Percentiles rank a stretch among this genome's conserved stretches.
These are phyloP conservation scores for Lyophyllum atratum DNA, from an alignment of 768 basidiomycete genomes.

Conservation along the genomic window DNA sequence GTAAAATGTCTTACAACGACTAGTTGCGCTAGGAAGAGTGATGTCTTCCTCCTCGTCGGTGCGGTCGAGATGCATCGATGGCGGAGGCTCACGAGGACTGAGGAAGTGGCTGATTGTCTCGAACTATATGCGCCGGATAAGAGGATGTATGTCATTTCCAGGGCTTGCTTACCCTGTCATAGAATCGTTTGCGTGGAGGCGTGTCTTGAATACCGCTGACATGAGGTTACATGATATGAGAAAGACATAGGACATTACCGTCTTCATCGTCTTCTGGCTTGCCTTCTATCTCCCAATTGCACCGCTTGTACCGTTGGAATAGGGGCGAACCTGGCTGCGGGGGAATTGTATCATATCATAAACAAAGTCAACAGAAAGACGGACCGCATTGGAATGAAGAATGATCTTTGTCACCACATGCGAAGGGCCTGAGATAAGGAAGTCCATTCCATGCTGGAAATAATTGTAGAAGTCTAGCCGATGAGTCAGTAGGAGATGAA, in stretches of 20 bases:
- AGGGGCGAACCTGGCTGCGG: conserved; percentile 81
- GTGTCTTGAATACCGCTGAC: conserved; percentile 48
- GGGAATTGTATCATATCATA: not conserved
- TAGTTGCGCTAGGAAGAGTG: conserved; percentile 66
- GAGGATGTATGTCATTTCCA: not conserved
- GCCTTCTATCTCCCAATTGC: conserved; percentile 87
- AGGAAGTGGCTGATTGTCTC: conserved; percentile 81
- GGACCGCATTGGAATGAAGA: conserved; percentile 83
- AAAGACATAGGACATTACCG: conserved; percentile 41
- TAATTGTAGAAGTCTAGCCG: conserved; percentile 87
- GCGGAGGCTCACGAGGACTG: conserved; percentile 70
- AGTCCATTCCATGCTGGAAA: conserved; percentile 89
- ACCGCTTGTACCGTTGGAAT: conserved; percentile 90
- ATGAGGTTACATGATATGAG: conserved; percentile 2
- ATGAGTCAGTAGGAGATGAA: not conserved
- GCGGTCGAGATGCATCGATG: conserved; percentile 80
- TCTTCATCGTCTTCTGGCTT: conserved; percentile 83
- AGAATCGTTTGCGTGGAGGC: conserved; percentile 73
- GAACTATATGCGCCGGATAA: conserved; percentile 42
- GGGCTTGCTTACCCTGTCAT: conserved; percentile 54
- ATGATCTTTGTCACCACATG: conserved; percentile 85
- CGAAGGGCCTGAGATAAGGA: conserved; percentile 70
- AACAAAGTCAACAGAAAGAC: conserved; percentile 24
- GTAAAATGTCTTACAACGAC: conserved; percentile 52
- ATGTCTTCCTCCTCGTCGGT: conserved; percentile 76